Base-by-base conservation (phyloP, 2,329 filamentous ascomycete species). In the Hypoxylon sp. region DNA sequence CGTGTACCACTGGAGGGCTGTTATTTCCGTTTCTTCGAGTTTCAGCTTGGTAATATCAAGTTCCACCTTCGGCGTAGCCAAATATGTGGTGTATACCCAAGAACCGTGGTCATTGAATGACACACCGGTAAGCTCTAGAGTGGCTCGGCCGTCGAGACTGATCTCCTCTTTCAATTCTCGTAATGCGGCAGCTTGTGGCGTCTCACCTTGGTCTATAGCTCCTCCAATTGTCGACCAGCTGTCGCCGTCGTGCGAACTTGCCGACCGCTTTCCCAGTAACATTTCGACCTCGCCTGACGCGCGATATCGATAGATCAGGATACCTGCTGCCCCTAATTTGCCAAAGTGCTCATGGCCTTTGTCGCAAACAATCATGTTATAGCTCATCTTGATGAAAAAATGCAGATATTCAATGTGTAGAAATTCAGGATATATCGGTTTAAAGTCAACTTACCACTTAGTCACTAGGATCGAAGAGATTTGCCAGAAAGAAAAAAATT, bases 211-310 rank as follows among this genome's bases (percentile, higher is more conserved):
- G 0, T 59, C 28, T 19, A 68, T 9, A 17, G 6, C 3, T 1
- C 62, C 62, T 17, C 58, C 53, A 38, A 62, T 56, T 6, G 55
- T 68, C 7, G 19, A 19, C 58, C 66, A 68, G 0, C 19, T 51
- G 2, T n/a, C 9, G 2, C 2, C 13, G 2, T 46, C 3, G 3
- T 56, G 10, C 7, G 19, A 34, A 1, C 1, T 2, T 13, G 1
- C 14, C 11, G 30, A 5, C 14, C 52, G 32, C 9, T 19, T 17
- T 2, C 36, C 46, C 21, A 69, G 43, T 4, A 69, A n/a, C 10
- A 67, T 41, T 48, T 69, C 60, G 13, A 59, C 48, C 13, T 67
- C 56, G 2, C 67, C 67, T 6, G 23, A 11, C 9, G 13, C 6
- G 34, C 36, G 19, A n/a, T 43, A 48, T 14, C 63, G 56, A 21